Evolutionary conservation across 345 rosid species (phyloP).

Genomic region (Linum tenue): DNA sequence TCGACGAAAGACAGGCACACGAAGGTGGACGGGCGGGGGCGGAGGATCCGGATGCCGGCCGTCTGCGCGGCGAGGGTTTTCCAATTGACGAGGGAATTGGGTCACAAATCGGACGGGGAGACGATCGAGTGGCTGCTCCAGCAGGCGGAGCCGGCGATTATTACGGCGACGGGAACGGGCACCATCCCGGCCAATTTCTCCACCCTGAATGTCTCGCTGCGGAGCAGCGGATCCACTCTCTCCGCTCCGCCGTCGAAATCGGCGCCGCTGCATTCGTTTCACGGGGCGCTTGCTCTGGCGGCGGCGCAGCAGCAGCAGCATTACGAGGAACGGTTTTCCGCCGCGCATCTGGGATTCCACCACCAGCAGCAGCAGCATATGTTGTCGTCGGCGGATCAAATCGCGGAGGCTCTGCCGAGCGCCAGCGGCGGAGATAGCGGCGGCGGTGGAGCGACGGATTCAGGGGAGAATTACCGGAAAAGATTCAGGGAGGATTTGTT

Average conservation of each 20-base stretch:
- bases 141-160: constrained; percentile 65
- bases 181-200: constrained; percentile 73
- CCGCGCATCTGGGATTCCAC: constrained; percentile 8
- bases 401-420: constrained; percentile 38
- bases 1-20: constrained; percentile 57
- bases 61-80: constrained; percentile 78
- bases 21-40: constrained; percentile 67
- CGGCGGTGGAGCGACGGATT: constrained; percentile 27
- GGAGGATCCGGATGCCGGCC: constrained; percentile 79
- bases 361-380: constrained; percentile 35
- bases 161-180: constrained; percentile 71
- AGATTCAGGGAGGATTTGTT: constrained; percentile 58
- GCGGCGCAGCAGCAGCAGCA: constrained; percentile 35
- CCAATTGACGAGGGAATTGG: constrained; percentile 66
- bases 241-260: constrained; percentile 59
- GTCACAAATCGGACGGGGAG: constrained; percentile 70
- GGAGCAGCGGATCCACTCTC: constrained; percentile 61
- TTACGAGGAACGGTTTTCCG: constrained; percentile 39
- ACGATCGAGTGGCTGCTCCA: constrained; percentile 71
- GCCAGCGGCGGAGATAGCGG: constrained; percentile 13
- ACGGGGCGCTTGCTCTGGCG: constrained; percentile 47
- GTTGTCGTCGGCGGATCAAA: constrained; percentile 44
- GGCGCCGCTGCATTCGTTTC: constrained; percentile 45
- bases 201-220: constrained; percentile 44
- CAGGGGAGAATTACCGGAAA: constrained; percentile 43